Conservation (phyloP, 805 yeast species). For the Wickerhamomyces bovis region DNA sequence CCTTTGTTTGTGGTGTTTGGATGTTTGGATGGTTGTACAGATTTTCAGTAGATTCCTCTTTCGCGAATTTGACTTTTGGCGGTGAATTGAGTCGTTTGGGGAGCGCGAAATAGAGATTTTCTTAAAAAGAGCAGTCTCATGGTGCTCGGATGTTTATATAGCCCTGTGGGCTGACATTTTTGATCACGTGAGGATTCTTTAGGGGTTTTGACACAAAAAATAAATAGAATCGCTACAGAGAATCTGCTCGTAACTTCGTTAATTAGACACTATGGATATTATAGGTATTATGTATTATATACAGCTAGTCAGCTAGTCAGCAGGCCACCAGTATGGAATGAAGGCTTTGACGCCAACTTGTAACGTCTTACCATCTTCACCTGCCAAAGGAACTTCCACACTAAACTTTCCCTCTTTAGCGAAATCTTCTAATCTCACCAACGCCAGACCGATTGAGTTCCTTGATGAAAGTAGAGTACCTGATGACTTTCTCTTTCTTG, state of each 20-base stretch:
- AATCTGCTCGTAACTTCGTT: background rate
- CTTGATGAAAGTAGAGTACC: constrained; percentile 56
- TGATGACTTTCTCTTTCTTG: constrained; percentile 33
- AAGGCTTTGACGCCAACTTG: constrained; percentile 44
- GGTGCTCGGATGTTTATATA: background rate
- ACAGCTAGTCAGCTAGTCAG: constrained; percentile 2
- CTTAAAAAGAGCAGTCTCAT: background rate
- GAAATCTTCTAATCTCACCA: constrained; percentile 45
- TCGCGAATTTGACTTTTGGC: background rate
- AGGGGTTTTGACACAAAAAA: too few relatives aligned
- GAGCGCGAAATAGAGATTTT: background rate
- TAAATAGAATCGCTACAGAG: too few relatives aligned
- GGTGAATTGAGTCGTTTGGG: background rate
- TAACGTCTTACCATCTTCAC: constrained; percentile 14
- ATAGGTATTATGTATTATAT: too few relatives aligned
- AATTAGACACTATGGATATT: too few relatives aligned
- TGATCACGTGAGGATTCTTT: too few relatives aligned
- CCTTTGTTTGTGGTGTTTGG: background rate
- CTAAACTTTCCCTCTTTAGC: constrained; percentile 27
- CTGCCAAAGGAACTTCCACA: constrained; percentile 24
- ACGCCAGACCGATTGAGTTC: constrained; percentile 62
- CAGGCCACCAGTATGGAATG: constrained; percentile 76
- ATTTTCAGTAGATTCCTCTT: background rate
- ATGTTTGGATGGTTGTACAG: background rate
- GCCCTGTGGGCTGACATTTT: too few relatives aligned